Evolutionary conservation across 768 basidiomycete species (phyloP).

Genomic region (Termitomyces sp.): DNA sequence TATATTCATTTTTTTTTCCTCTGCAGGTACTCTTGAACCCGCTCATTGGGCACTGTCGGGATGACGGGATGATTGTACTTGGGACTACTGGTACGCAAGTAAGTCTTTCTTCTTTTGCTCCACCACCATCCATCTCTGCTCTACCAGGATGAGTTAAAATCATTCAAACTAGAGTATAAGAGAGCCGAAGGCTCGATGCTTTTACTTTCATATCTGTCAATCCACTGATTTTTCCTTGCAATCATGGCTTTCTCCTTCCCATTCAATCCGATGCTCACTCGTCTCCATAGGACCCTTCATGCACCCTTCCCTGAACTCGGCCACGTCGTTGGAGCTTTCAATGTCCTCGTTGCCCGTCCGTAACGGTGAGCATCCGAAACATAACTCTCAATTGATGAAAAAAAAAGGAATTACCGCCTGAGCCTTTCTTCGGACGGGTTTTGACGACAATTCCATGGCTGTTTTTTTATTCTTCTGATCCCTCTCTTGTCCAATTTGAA

Average conservation of each 20-base stretch:
- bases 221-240: conserved; percentile 49
- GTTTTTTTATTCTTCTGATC: conserved; percentile 67
- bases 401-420: conserved; percentile 88
- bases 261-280: background rate
- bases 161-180: conserved; percentile 95
- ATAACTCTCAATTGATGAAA: conserved; percentile 46
- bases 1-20: background rate
- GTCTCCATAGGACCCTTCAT: background rate
- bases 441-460: conserved; percentile 83
- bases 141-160: conserved; percentile 46
- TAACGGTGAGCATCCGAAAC: conserved; percentile 30
- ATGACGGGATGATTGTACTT: background rate
- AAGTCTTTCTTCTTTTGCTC: background rate
- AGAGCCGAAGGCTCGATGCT: conserved; percentile 71
- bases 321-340: background rate
- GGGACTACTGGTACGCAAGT: background rate
- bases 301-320: rapidly evolving
- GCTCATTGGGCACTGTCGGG: background rate
- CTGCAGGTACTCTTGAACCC: background rate
- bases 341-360: background rate
- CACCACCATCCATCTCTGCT: background rate
- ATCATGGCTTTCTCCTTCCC: background rate
- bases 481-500: background rate
- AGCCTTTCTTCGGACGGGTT: conserved; percentile 38
- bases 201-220: conserved; percentile 45